A percentile compares a stretch with the other conserved stretches of the same genome.
phyloP scores from a whole-genome alignment of 495 filamentous ascomycete genomes.

The Viridothelium virens region DNA sequence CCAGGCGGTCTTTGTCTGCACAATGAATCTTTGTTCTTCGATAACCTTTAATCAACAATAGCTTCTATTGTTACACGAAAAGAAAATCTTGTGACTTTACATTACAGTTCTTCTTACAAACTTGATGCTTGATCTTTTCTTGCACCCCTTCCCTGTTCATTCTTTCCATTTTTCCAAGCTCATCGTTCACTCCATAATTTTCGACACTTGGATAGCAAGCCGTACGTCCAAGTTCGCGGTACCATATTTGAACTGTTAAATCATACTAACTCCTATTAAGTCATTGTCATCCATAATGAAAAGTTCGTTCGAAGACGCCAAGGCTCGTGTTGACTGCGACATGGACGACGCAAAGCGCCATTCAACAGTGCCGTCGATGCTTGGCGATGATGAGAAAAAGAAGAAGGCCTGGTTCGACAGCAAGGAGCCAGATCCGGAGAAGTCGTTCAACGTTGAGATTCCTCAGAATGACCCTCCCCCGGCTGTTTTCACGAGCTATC shows the following conservation, averaged over 20 bases:
- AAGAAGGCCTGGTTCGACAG: neutral
- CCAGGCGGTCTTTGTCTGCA: slow-evolving; percentile 3
- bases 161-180: neutral
- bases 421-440: neutral
- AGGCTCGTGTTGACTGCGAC: neutral
- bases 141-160: neutral
- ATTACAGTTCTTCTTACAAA: neutral
- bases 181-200: neutral
- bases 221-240: neutral
- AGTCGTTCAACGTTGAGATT: neutral
- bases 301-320: slow-evolving; percentile 1
- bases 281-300: neutral
- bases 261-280: too few species aligned
- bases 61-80: slow-evolving; percentile 8
- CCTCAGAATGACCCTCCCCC: neutral
- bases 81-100: neutral
- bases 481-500: neutral
- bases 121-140: neutral
- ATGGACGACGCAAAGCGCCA: slow-evolving; percentile 1
- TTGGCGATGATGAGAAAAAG: slow-evolving; percentile 2
- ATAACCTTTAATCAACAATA: neutral
- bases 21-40: slow-evolving; percentile 4
- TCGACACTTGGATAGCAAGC: neutral
- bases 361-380: neutral
- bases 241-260: neutral